Percentiles rank a stretch among this genome's conserved stretches.
Conservation (phyloP, 768 basidiomycete species). For the Amanita inopinata region DNA sequence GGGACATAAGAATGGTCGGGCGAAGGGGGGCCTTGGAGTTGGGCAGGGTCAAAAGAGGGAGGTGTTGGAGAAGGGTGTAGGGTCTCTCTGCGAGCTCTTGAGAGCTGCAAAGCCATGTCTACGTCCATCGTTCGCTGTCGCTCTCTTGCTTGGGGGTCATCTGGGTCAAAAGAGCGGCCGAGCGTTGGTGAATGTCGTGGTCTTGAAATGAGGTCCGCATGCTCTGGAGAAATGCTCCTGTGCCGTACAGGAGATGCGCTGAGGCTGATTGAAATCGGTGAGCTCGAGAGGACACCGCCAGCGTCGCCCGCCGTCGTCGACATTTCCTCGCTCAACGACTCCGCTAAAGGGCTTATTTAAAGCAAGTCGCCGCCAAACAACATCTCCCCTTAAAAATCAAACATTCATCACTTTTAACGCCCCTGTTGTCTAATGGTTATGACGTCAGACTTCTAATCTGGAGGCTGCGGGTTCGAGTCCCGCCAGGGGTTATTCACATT, state of each 20-base stretch:
- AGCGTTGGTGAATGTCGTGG: slow-evolving; percentile 56
- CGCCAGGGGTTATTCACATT: slow-evolving; percentile 56
- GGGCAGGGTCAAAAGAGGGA: slow-evolving; percentile 19
- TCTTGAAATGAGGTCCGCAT: slow-evolving; percentile 29
- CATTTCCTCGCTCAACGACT: background rate
- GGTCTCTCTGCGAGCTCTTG: slow-evolving; percentile 60
- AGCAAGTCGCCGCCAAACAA: too few relatives aligned
- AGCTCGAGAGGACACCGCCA: slow-evolving; percentile 20
- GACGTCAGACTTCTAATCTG: slow-evolving; percentile 91
- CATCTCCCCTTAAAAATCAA: too few relatives aligned
- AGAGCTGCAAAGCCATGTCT: slow-evolving; percentile 81
- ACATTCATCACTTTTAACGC: slow-evolving; percentile 29
- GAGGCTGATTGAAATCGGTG: slow-evolving; percentile 32
- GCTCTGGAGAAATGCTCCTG: slow-evolving; percentile 28
- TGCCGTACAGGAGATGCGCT: slow-evolving; percentile 29
- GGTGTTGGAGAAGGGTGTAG: slow-evolving; percentile 27
- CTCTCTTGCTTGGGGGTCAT: slow-evolving; percentile 70
- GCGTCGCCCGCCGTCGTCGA: slow-evolving; percentile 23
- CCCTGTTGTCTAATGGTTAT: slow-evolving; percentile 87
- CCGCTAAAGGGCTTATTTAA: too few relatives aligned
- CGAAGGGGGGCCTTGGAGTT: slow-evolving; percentile 8
- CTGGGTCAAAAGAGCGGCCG: slow-evolving; percentile 50
- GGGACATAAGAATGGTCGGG: slow-evolving; percentile 18
- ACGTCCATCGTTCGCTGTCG: slow-evolving; percentile 91
- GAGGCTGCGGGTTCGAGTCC: slow-evolving; percentile 85